These are phyloP conservation scores for Globisporangium perplexum DNA, from an alignment of 352 stramenopile genomes.

Conservation along the genomic window DNA sequence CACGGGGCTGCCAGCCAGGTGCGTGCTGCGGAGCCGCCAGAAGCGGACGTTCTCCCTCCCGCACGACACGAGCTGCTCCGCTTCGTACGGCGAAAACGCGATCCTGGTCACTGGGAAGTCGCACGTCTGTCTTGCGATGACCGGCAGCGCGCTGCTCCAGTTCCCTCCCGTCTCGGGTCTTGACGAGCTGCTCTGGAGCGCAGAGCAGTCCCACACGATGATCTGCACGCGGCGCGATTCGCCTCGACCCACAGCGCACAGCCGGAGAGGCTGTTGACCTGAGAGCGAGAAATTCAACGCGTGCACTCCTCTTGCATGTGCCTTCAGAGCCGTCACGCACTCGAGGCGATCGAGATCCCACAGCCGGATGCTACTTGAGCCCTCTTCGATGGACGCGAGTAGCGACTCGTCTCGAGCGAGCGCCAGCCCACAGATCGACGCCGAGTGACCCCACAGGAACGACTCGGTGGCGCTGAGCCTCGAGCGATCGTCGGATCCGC, in stretches of 20 bases:
- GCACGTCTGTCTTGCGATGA: constrained; percentile 81
- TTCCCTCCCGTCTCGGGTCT: not conserved
- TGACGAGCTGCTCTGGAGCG: not conserved
- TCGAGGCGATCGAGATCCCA: constrained; percentile 43
- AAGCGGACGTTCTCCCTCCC: constrained; percentile 91
- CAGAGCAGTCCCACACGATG: constrained; percentile 64
- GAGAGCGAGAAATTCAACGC: constrained; percentile 40
- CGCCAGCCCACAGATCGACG: constrained; percentile 27
- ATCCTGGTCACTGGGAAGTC: constrained; percentile 76
- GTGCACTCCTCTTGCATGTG: constrained; percentile 37
- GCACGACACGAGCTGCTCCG: constrained; percentile 79
- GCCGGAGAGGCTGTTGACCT: constrained; percentile 14
- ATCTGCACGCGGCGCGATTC: constrained; percentile 66
- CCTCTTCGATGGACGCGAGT: constrained; percentile 34
- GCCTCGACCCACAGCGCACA: constrained; percentile 61
- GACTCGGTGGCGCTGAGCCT: constrained; percentile 9
- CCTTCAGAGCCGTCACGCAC: constrained; percentile 45
- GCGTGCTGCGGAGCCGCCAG: constrained; percentile 65
- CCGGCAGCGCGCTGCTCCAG: constrained; percentile 10
- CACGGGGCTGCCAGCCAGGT: constrained; percentile 77
- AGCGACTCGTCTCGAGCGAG: constrained; percentile 34
- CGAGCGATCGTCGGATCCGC: not conserved
- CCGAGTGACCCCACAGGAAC: constrained; percentile 37
- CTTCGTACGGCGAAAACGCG: constrained; percentile 83
- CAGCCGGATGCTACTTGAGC: constrained; percentile 31